Conservation (phyloP, 768 basidiomycete species). For the Multifurca ochricompacta region DNA sequence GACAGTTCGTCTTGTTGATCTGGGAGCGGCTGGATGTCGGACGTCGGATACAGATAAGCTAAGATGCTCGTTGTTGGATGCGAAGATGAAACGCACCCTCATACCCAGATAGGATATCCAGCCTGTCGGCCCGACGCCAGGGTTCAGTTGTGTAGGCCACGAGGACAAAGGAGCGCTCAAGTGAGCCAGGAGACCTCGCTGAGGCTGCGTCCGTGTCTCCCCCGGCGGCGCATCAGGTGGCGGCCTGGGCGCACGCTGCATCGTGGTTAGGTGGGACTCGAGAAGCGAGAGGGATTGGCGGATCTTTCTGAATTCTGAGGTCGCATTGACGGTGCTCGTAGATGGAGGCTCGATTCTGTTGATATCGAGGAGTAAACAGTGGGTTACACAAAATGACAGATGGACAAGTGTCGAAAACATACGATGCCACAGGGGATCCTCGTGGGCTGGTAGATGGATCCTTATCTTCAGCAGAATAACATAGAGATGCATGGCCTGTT, state of each 20-base stretch:
- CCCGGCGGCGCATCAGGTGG: neutral
- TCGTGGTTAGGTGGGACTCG: conserved; percentile 15
- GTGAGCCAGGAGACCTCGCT: conserved; percentile 5
- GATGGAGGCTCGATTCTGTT: neutral
- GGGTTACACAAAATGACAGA: no score
- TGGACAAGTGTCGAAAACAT: neutral
- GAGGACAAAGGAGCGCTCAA: conserved; percentile 11
- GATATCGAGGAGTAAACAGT: neutral
- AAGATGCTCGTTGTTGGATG: neutral
- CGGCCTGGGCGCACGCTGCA: neutral
- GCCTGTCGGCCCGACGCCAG: conserved; percentile 16
- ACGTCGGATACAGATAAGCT: neutral
- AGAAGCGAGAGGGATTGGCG: conserved; percentile 21
- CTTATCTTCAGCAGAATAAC: conserved; percentile 19
- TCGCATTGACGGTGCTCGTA: conserved; percentile 14
- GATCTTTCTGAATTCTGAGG: conserved; percentile 18
- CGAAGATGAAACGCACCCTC: conserved; percentile 9
- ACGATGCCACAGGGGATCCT: conserved; percentile 14
- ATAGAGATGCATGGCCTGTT: conserved; percentile 19
- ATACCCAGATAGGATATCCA: conserved; percentile 21
- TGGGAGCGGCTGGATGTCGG: conserved; percentile 11
- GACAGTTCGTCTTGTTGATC: conserved; percentile 15
- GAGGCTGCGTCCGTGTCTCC: conserved; percentile 1
- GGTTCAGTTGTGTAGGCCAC: conserved; percentile 16
- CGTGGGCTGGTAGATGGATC: conserved; percentile 16